phyloP scores from a whole-genome alignment of 306 rosid species.

The Heteromeles arbutifolia region DNA sequence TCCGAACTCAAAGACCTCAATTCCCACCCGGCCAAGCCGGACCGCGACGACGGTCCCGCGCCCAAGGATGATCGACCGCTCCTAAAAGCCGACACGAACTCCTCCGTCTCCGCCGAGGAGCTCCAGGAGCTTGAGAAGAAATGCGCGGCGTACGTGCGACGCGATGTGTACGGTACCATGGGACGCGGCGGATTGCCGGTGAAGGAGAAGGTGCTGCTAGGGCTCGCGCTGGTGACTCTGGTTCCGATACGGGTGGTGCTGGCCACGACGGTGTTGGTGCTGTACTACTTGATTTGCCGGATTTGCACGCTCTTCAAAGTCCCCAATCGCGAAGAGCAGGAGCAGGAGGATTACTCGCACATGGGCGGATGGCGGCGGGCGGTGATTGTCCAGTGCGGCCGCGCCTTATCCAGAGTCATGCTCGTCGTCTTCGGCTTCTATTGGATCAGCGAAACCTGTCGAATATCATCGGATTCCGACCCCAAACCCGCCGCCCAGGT shows the following conservation, averaged over 20 bases:
- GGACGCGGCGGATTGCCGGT: slow-evolving; percentile 74
- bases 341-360: slow-evolving; percentile 82
- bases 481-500: slow-evolving; percentile 40
- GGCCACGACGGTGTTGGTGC: slow-evolving; percentile 32
- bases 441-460: slow-evolving; percentile 58
- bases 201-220: slow-evolving; percentile 66
- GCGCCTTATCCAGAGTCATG: slow-evolving; percentile 63
- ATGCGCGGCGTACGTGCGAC: slow-evolving; percentile 66
- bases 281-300: slow-evolving; percentile 72
- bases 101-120: slow-evolving; percentile 19
- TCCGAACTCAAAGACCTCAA: slow-evolving; percentile 66
- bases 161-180: slow-evolving; percentile 80
- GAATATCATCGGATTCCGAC: not conserved
- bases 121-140: slow-evolving; percentile 68
- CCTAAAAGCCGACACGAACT: slow-evolving; percentile 44
- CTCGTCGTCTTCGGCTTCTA: slow-evolving; percentile 79
- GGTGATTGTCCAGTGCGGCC: slow-evolving; percentile 58
- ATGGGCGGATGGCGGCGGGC: slow-evolving; percentile 71
- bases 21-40: slow-evolving; percentile 28
- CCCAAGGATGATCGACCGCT: slow-evolving; percentile 66
- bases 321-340: slow-evolving; percentile 56
- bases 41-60: slow-evolving; percentile 8
- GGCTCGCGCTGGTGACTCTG: slow-evolving; percentile 56
- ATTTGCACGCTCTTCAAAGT: slow-evolving; percentile 53
- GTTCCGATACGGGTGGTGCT: slow-evolving; percentile 64